These are phyloP conservation scores for Chalaropsis thielavioides DNA, from an alignment of 2,329 filamentous ascomycete species.

Conservation along the genomic window DNA sequence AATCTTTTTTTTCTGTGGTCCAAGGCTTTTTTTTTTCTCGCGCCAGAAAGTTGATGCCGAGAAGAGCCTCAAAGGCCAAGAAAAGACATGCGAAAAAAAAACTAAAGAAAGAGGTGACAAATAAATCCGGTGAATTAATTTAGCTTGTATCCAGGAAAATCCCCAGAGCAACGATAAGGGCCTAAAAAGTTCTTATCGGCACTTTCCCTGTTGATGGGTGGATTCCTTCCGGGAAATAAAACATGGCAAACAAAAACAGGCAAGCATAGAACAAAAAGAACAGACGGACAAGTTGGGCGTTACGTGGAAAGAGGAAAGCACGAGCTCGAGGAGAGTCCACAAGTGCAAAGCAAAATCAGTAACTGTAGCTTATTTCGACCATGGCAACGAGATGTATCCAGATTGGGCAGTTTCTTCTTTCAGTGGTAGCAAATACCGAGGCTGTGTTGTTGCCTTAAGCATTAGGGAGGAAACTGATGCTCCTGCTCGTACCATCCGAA, in stretches of 20 bases:
- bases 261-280: not conserved
- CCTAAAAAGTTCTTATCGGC: conserved; percentile 1
- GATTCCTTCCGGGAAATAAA: not conserved
- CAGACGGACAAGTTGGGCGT: not conserved
- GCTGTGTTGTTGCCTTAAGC: too few relatives aligned
- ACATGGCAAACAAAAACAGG: not conserved
- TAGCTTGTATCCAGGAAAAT: not conserved
- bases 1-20: not conserved
- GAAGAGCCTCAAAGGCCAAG: not conserved
- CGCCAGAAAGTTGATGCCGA: not conserved
- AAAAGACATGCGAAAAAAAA: not conserved
- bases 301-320: too few relatives aligned
- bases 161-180: not conserved
- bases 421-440: too few relatives aligned
- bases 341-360: too few relatives aligned
- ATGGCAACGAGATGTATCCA: too few relatives aligned
- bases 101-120: conserved; percentile 6
- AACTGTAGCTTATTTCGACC: too few relatives aligned
- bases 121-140: not conserved
- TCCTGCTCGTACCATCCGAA: too few relatives aligned
- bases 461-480: too few relatives aligned
- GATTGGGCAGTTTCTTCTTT: too few relatives aligned
- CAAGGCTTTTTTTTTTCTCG: not conserved
- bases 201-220: not conserved
- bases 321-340: too few relatives aligned